Evolutionary conservation across 257 asterid genomes (phyloP).

Genomic region (Knoxia roxburghii): DNA sequence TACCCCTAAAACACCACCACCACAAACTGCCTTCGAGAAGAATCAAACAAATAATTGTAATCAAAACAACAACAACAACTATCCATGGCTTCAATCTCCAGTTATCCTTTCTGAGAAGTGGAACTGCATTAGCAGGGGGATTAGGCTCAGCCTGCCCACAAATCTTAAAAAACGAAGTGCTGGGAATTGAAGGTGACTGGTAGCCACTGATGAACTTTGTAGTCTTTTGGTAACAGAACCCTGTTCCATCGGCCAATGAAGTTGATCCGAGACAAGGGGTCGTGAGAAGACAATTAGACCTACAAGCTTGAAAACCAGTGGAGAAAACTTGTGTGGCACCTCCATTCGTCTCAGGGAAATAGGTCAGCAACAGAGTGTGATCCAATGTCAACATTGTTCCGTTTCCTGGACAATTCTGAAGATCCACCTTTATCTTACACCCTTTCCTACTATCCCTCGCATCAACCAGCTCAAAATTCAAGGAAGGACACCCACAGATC

Average conservation of each 20-base stretch:
- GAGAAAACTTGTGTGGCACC: slow-evolving; percentile 29
- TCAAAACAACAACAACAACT: slow-evolving; percentile 51
- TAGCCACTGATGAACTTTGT: slow-evolving; percentile 54
- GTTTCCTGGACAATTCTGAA: slow-evolving; percentile 40
- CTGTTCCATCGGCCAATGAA: slow-evolving; percentile 79
- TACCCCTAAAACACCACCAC: slow-evolving; percentile 64
- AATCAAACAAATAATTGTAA: slow-evolving; percentile 42
- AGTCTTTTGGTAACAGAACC: slow-evolving; percentile 52
- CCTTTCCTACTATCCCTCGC: slow-evolving; percentile 52
- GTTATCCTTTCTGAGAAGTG: slow-evolving; percentile 19
- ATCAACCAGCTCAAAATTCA: slow-evolving; percentile 55
- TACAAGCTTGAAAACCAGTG: slow-evolving; percentile 51
- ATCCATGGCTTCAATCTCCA: slow-evolving; percentile 56
- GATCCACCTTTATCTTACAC: slow-evolving; percentile 62
- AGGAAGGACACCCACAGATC: slow-evolving; percentile 62
- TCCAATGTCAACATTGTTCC: slow-evolving; percentile 57
- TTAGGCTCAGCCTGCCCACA: slow-evolving; percentile 55
- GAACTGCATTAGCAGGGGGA: slow-evolving; percentile 22
- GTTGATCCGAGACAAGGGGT: slow-evolving; percentile 55
- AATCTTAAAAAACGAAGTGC: slow-evolving; percentile 71
- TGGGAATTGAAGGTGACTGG: slow-evolving; percentile 61
- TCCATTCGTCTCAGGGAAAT: slow-evolving; percentile 32
- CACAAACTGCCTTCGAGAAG: slow-evolving; percentile 59
- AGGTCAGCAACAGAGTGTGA: slow-evolving; percentile 57
- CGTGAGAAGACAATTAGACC: slow-evolving; percentile 45